Conservation (phyloP, 2,329 filamentous ascomycete species). For the Pseudogymnoascus sp. region DNA sequence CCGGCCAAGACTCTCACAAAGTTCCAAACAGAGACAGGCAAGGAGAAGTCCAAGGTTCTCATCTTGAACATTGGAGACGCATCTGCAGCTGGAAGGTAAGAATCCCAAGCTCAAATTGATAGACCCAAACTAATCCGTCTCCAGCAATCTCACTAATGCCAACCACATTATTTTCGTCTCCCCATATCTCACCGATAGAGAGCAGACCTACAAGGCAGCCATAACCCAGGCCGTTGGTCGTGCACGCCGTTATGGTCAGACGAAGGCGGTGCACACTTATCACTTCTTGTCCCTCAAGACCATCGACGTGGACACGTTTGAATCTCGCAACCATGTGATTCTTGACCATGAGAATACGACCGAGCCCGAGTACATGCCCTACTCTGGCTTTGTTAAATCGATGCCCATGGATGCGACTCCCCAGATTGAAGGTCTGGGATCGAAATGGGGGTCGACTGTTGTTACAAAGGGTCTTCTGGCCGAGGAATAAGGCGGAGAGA, state of each 20-base stretch:
- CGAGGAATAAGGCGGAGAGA: background rate
- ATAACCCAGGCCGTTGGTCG: constrained; percentile 59
- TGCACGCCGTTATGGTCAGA: constrained; percentile 49
- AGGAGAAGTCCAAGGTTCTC: constrained; percentile 38
- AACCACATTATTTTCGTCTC: constrained; percentile 58
- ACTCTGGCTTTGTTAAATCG: background rate
- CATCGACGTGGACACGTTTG: constrained; percentile 37
- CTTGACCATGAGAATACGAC: constrained; percentile 4
- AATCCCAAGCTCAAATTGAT: constrained; percentile 14
- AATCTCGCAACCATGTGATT: constrained; percentile 27
- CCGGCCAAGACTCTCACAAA: constrained; percentile 30
- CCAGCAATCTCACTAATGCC: constrained; percentile 52
- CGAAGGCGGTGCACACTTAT: constrained; percentile 49
- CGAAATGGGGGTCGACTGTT: constrained; percentile 1
- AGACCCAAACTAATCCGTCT: background rate
- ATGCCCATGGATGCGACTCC: background rate
- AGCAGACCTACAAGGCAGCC: constrained; percentile 46
- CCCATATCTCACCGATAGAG: constrained; percentile 39
- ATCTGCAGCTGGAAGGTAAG: constrained; percentile 52
- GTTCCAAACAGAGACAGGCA: constrained; percentile 33
- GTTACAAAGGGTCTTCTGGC: background rate
- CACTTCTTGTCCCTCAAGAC: constrained; percentile 37
- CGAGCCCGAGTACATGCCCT: background rate
- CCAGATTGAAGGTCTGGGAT: background rate
- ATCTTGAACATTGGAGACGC: constrained; percentile 49